Evolutionary conservation across 2,329 filamentous ascomycete species (phyloP).

Genomic region (Phaeosphaeriaceae sp.): DNA sequence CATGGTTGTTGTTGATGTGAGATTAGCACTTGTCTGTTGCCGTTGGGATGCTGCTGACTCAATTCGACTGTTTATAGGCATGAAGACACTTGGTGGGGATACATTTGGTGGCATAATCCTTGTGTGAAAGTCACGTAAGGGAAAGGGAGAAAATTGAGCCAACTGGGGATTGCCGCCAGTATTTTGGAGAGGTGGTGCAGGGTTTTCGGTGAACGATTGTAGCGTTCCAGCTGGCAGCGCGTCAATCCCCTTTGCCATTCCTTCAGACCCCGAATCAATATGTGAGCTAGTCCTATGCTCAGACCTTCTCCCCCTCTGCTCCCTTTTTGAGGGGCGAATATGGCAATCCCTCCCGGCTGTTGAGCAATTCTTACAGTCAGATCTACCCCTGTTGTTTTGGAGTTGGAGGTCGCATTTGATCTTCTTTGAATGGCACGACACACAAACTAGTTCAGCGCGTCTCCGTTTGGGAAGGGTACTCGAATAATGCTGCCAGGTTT

Average conservation of each 20-base stretch:
- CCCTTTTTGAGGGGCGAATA: conserved; percentile 22
- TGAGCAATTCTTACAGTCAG: conserved; percentile 21
- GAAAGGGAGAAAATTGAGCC: conserved; percentile 8
- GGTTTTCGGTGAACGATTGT: conserved; percentile 1
- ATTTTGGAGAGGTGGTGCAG: not conserved
- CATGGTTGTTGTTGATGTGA: conserved; percentile 18
- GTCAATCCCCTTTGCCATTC: conserved; percentile 15
- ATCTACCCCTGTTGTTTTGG: conserved; percentile 12
- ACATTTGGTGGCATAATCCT: conserved; percentile 4
- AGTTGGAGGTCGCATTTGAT: conserved; percentile 27
- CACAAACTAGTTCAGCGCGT: conserved; percentile 27
- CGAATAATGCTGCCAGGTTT: conserved; percentile 26
- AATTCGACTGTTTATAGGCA: not conserved
- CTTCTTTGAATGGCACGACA: conserved; percentile 26
- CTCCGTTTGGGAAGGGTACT: conserved; percentile 20
- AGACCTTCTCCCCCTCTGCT: conserved; percentile 18
- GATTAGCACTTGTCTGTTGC: conserved; percentile 7
- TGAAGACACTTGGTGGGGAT: conserved; percentile 13
- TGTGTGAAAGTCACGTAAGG: conserved; percentile 6
- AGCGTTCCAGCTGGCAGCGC: conserved; percentile 17
- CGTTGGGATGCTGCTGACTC: conserved; percentile 9
- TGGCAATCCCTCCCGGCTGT: conserved; percentile 15
- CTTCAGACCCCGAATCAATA: not conserved
- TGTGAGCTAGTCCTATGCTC: not conserved
- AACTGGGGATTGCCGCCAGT: conserved; percentile 1